These are phyloP conservation scores for Pseudogymnoascus sp. DNA, from an alignment of 2,329 filamentous ascomycete genomes.

Conservation along the genomic window DNA sequence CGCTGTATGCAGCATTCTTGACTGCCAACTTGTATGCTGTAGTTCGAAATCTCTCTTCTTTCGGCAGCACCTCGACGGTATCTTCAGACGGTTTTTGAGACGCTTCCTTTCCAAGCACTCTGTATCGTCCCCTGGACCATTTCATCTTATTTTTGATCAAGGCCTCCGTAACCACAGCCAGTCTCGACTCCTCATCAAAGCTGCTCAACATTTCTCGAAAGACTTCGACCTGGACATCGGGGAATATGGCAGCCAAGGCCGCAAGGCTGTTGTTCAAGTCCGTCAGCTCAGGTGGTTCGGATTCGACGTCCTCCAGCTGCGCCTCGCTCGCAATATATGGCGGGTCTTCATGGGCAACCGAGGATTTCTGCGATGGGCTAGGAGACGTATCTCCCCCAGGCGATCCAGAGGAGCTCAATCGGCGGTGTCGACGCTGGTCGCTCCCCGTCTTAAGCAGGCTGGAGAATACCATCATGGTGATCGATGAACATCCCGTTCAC, in stretches of 20 bases:
- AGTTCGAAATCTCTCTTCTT: slow-evolving; percentile 59
- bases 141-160: slow-evolving; percentile 62
- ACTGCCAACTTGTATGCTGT: slow-evolving; percentile 60
- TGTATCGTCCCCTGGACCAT: slow-evolving; percentile 63
- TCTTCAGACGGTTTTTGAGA: slow-evolving; percentile 27
- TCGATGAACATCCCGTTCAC: slow-evolving; percentile 25
- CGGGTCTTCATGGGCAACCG: slow-evolving; percentile 12
- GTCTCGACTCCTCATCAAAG: slow-evolving; percentile 66
- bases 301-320: slow-evolving; percentile 39
- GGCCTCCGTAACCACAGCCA: slow-evolving; percentile 69
- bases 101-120: slow-evolving; percentile 32
- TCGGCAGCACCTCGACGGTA: slow-evolving; percentile 36
- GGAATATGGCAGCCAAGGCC: slow-evolving; percentile 63
- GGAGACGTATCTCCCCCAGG: slow-evolving; percentile 28
- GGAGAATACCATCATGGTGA: slow-evolving; percentile 41
- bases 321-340: slow-evolving; percentile 48
- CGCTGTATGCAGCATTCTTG: slow-evolving; percentile 57
- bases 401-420: slow-evolving; percentile 21
- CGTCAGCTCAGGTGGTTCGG: slow-evolving; percentile 53
- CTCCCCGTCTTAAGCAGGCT: slow-evolving; percentile 38
- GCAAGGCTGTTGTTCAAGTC: slow-evolving; percentile 63
- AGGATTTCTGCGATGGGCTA: slow-evolving; percentile 22
- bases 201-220: slow-evolving; percentile 71
- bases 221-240: slow-evolving; percentile 71
- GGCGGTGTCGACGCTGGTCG: slow-evolving; percentile 27